phyloP scores from a whole-genome alignment of 2,329 filamentous ascomycete genomes.

The Venturia nashicola region DNA sequence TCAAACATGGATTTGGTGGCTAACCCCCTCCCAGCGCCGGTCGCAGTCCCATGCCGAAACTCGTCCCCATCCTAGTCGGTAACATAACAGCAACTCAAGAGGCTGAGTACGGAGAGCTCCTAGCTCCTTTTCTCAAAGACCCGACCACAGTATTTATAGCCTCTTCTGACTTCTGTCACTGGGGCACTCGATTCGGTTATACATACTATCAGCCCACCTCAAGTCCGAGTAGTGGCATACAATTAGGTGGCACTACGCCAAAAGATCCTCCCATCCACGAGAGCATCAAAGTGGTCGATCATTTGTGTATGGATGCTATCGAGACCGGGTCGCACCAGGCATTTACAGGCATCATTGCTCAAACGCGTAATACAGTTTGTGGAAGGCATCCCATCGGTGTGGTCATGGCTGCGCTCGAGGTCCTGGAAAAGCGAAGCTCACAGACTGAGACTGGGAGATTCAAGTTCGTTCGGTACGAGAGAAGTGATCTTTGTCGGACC shows the following conservation, averaged over 20 bases:
- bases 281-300: constrained; percentile 70
- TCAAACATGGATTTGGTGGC: not conserved
- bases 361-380: constrained; percentile 84
- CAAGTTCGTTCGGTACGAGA: constrained; percentile 73
- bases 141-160: constrained; percentile 71
- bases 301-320: constrained; percentile 73
- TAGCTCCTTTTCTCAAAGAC: constrained; percentile 68
- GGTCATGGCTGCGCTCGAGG: constrained; percentile 76
- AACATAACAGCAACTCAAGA: constrained; percentile 57
- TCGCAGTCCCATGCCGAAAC: constrained; percentile 44
- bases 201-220: constrained; percentile 55
- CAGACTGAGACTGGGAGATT: constrained; percentile 41
- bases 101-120: constrained; percentile 51
- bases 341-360: constrained; percentile 56
- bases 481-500: constrained; percentile 61
- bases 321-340: constrained; percentile 58
- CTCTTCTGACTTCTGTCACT: constrained; percentile 95
- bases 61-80: constrained; percentile 81
- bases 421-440: constrained; percentile 33
- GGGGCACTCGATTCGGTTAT: constrained; percentile 77
- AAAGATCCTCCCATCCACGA: constrained; percentile 57
- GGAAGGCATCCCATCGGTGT: constrained; percentile 91
- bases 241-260: constrained; percentile 25
- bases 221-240: constrained; percentile 20
- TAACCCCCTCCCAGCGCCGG: constrained; percentile 10